Evolutionary conservation across 208 protist species (phyloP), one percentile per base, ranked within the genome.

Genomic region (Vickermania spadyakhi): DNA sequence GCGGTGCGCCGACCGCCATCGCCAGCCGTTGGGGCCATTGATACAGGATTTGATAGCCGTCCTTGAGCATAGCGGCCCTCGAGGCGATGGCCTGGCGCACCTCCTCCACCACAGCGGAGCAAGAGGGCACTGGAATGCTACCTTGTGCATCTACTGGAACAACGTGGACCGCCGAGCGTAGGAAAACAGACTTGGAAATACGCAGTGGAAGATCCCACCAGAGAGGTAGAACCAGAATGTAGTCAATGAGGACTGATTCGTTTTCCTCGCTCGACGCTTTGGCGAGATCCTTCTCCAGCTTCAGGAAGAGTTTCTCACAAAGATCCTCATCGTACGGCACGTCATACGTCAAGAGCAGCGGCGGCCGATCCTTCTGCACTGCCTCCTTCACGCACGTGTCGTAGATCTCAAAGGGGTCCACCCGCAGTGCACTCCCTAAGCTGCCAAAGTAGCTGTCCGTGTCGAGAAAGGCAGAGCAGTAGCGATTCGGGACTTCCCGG

Each of bases 301-400:
- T 94, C 49, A 73, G 71, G 60, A 94, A 91, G 11, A 94, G 80
- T 29, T 73, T 58, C 72, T 94, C 84, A 66, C 87, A 94, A 5
- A 94, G 65, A 60, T 94, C 87, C 62, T 94, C 87, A 62, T 94
- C 87, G 60, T 94, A 94, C 0, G 87, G 87, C 2, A 94, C 87
- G 63, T 94, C 87, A 36, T 89, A 73, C 0, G 87, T 94, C 11
- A 94, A 73, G 22, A 94, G 75, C 28, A 94, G 69, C 36, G 81
- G 84, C 1, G 58, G 61, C 21, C 81, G 66, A 11, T 56, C 56
- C 13, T 59, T n/a, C 18, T 45, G 7, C 36, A n/a, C 18, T 45
- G 7, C 36, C 18, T 45, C 36, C 18, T 18, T 7, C 36, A n/a
- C 36, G 18, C 36, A 45, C 18, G 58, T 60, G 22, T 63, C 66